A percentile compares a stretch with the other conserved stretches of the same genome.
These are phyloP conservation scores for Didymella glomerata DNA, from an alignment of 2,329 filamentous ascomycete species.

Conservation along the genomic window DNA sequence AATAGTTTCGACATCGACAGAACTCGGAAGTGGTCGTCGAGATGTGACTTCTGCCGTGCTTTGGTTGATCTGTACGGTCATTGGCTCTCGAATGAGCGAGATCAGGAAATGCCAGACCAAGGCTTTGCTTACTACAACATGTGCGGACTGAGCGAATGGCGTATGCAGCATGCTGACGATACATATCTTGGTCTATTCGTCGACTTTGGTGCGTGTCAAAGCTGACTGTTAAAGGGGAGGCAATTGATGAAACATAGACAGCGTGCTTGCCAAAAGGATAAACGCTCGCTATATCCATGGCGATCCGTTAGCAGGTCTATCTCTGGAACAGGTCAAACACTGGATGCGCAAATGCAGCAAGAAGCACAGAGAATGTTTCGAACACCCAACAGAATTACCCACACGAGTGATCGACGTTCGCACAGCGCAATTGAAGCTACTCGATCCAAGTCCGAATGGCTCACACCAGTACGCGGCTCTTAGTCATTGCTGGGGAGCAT, in stretches of 20 bases:
- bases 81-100: background rate
- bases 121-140: background rate
- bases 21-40: background rate
- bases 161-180: background rate
- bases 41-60: background rate
- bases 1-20: background rate
- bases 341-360: background rate
- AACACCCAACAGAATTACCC: background rate
- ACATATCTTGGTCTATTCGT: background rate
- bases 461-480: background rate
- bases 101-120: background rate
- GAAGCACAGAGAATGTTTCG: background rate
- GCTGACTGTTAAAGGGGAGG: background rate
- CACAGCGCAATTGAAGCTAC: background rate
- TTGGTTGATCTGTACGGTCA: background rate
- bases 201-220: background rate
- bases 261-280: background rate
- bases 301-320: background rate
- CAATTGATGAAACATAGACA: background rate
- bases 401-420: background rate
- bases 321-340: background rate
- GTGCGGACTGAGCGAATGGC: conserved; percentile 1
- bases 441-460: background rate
- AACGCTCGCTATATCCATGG: background rate
- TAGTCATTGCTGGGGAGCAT: background rate